A percentile compares a stretch with the other conserved stretches of the same genome.
These are phyloP conservation scores for Rhodocollybia butyracea DNA, from an alignment of 768 basidiomycete genomes.

Conservation along the genomic window DNA sequence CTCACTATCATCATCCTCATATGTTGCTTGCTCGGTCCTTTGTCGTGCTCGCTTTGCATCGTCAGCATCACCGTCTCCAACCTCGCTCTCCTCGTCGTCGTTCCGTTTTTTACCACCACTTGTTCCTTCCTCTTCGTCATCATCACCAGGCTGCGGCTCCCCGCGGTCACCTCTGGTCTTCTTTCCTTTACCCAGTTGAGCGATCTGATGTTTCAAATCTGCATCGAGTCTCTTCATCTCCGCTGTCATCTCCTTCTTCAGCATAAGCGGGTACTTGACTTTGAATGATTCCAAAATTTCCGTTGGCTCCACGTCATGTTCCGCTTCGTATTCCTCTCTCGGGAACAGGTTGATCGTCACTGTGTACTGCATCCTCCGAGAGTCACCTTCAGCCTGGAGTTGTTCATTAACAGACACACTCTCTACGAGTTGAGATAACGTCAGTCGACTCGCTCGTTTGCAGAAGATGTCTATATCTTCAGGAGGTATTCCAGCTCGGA, in stretches of 20 bases:
- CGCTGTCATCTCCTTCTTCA: slow-evolving; percentile 81
- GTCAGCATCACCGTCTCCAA: slow-evolving; percentile 81
- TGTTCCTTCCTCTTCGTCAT: slow-evolving; percentile 34
- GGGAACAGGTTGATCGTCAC: slow-evolving; percentile 87
- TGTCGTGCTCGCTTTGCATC: slow-evolving; percentile 72
- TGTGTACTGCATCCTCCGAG: slow-evolving; percentile 76
- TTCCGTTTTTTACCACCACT: slow-evolving; percentile 32
- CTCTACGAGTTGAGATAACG: slow-evolving; percentile 87
- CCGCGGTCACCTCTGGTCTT: slow-evolving; percentile 40
- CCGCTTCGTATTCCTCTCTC: slow-evolving; percentile 72
- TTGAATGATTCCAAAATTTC: slow-evolving; percentile 76
- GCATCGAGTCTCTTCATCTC: slow-evolving; percentile 87
- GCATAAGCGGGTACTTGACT: slow-evolving; percentile 68
- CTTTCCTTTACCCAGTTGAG: slow-evolving; percentile 82
- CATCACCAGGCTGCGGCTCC: slow-evolving; percentile 54
- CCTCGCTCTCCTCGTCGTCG: slow-evolving; percentile 70
- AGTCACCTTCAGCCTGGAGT: slow-evolving; percentile 59
- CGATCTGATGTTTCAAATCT: slow-evolving; percentile 74
- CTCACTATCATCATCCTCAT: slow-evolving; percentile 69
- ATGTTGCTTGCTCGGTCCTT: slow-evolving; percentile 69
- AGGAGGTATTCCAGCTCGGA: slow-evolving; percentile 48
- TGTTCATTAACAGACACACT: slow-evolving; percentile 78
- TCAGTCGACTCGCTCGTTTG: slow-evolving; percentile 82
- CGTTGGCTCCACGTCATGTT: slow-evolving; percentile 70
- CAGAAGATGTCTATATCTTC: slow-evolving; percentile 74